These are phyloP conservation scores for Wickerhamomyces chambardii DNA, from an alignment of 805 yeast species.

Conservation along the genomic window DNA sequence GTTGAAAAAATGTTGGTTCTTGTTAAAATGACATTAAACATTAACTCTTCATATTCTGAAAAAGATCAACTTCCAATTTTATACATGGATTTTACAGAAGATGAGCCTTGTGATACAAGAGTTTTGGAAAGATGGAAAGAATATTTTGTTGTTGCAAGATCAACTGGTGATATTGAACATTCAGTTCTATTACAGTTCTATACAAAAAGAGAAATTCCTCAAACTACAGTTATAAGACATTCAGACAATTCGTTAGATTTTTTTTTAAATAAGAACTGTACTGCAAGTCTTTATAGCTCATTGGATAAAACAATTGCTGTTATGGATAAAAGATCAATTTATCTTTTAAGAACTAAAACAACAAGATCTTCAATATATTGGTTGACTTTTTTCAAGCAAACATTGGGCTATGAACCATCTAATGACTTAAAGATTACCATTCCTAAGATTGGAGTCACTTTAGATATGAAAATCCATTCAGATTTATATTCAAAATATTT, in stretches of 20 bases:
- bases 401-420: constrained; percentile 35
- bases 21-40: constrained; percentile 30
- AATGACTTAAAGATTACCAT: constrained; percentile 34
- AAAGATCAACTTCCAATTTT: no score
- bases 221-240: constrained; percentile 6
- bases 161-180: constrained; percentile 37
- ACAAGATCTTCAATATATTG: constrained; percentile 49
- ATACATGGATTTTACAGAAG: constrained; percentile 29
- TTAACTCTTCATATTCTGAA: constrained; percentile 8
- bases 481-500: constrained; percentile 4
- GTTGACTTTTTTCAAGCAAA: constrained; percentile 46
- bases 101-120: constrained; percentile 42
- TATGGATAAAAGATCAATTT: constrained; percentile 27
- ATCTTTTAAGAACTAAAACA: constrained; percentile 48
- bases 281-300: constrained; percentile 49
- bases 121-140: constrained; percentile 74
- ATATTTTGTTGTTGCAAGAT: constrained; percentile 61
- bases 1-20: constrained; percentile 63
- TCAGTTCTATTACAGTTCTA: constrained; percentile 63
- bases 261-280: constrained; percentile 17
- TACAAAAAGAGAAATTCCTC: constrained; percentile 29
- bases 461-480: constrained; percentile 16
- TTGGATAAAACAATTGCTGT: constrained; percentile 66
- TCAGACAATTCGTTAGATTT: constrained; percentile 20
- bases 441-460: constrained; percentile 25